Conservation (phyloP, 2,329 filamentous ascomycete species). For the Monosporascus sp. region DNA sequence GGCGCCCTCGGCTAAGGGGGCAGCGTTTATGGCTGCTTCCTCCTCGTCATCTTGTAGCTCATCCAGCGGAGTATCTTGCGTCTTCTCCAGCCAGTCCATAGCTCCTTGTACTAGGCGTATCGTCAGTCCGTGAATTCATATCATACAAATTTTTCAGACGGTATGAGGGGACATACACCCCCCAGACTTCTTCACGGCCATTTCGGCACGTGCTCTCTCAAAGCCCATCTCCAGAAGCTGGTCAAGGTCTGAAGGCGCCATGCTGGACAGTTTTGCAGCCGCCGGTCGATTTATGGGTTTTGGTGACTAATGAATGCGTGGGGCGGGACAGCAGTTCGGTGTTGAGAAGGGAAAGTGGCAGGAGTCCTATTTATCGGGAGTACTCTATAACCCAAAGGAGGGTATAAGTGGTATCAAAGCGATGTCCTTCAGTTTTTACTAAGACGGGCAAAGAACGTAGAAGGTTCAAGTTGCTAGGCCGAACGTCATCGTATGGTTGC, state of each 20-base stretch:
- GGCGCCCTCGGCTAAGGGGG: conserved; percentile 64
- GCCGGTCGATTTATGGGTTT: conserved; percentile 1
- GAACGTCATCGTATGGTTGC: background rate
- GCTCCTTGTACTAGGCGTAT: conserved; percentile 67
- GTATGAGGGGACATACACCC: conserved; percentile 53
- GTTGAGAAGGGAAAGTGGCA: background rate
- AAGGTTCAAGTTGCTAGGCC: background rate
- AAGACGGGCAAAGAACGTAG: too few species aligned
- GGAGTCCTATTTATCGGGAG: too few species aligned
- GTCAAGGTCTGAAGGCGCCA: conserved; percentile 56
- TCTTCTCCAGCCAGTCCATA: conserved; percentile 90
- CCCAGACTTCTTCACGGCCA: conserved; percentile 80
- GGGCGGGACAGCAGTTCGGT: background rate
- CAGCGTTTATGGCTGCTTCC: conserved; percentile 44
- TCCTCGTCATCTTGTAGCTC: conserved; percentile 61
- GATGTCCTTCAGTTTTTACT: too few species aligned
- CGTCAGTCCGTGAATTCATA: conserved; percentile 4
- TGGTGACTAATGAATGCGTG: conserved; percentile 13
- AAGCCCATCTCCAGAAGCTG: conserved; percentile 71
- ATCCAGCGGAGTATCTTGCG: conserved; percentile 81
- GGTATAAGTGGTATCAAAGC: too few species aligned
- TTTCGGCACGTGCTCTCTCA: conserved; percentile 71
- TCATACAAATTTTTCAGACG: background rate
- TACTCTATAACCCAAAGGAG: too few species aligned
- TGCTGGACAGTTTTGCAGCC: conserved; percentile 29